Evolutionary conservation across 1,139 yeast species (phyloP).

Genomic region (Diutina rugosa): DNA sequence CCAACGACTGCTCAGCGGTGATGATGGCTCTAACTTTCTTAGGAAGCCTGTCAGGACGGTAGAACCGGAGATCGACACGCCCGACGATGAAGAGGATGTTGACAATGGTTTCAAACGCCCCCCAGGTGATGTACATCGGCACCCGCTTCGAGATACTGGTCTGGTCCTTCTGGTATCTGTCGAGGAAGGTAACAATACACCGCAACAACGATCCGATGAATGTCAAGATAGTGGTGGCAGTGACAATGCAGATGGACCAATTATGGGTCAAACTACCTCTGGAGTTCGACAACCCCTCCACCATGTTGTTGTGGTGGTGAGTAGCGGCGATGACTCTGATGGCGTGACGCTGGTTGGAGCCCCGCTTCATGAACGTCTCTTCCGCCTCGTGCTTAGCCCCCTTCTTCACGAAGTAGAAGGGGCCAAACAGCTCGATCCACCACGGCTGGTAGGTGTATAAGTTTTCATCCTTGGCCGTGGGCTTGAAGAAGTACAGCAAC

Average conservation of each 20-base stretch:
- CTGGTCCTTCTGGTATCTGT: not conserved
- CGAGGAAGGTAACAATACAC: not conserved
- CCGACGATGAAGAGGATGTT: not conserved
- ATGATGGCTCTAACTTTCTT: constrained; percentile 12
- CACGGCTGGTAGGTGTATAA: constrained; percentile 2
- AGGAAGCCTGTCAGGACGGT: constrained; percentile 1
- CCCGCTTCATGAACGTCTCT: not conserved
- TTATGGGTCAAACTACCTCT: not conserved
- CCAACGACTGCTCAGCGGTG: constrained; percentile 24
- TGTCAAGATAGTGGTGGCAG: not conserved
- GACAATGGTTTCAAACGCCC: not conserved
- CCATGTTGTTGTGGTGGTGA: not conserved
- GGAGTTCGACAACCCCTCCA: not conserved
- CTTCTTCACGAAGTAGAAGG: not conserved
- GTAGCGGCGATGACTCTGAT: constrained; percentile 1
- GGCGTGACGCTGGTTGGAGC: constrained; percentile 1
- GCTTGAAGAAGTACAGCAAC: constrained; percentile 1
- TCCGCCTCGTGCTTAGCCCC: not conserved
- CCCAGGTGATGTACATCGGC: constrained; percentile 1
- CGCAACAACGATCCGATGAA: not conserved
- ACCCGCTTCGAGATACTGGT: not conserved
- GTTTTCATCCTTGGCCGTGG: not conserved
- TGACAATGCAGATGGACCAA: not conserved
- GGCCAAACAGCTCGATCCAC: constrained; percentile 1
- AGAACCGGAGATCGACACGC: constrained; percentile 2